Base-by-base conservation (phyloP, 2,329 filamentous ascomycete species). In the Tolypocladium pustulatum region DNA sequence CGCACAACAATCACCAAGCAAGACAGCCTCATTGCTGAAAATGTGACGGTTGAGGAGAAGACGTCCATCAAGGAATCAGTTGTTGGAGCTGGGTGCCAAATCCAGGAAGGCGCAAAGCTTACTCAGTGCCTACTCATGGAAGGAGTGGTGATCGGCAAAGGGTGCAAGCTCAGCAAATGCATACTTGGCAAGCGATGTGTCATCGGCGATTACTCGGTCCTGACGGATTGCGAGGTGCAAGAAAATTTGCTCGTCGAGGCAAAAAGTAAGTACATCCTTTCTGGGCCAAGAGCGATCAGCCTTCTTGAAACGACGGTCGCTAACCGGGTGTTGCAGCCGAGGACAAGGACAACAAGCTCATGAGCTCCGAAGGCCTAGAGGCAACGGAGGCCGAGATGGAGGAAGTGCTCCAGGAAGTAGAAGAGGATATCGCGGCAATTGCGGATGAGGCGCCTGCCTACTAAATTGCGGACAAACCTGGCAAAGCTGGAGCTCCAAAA, bases 91-190 rank as follows among this genome's bases (percentile, higher is more conserved):
- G 91, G 90, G 65, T 96, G 91, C 71, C 87, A 89, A 66, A 93
- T 99, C 63, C 86, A 87, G 62, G 86, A 88, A 65, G 91, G 91
- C n/a, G 91, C 89, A 36, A 89, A 92, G 64, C 75, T 99, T 52
- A 86, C 85, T n/a, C 84, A 92, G 63, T 97, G 93, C 72, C 74
- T 97, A 54, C 76, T 97, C 25, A 97, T 97, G 91, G 93, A 97
- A 61, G 90, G 90, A 4, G 92, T 90, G 0, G 86, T 90, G 9
- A 81, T 99, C 15, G 92, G 90, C 17, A 89, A 90, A 66, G 87
- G 88, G 51, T 92, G 88, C 68, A 91, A 91, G 71, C 77, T 97
- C 56, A 94, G 89, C 1, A 89, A 90, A 27, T 97, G 92, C 68
- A 89, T 97, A 37, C 75, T 97, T 46, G 94, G 94, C 5, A 84